Percentiles rank a stretch among this genome's conserved stretches.
Evolutionary conservation across 768 basidiomycete genomes (phyloP).

Genomic region (Leccinum disarticulatum): DNA sequence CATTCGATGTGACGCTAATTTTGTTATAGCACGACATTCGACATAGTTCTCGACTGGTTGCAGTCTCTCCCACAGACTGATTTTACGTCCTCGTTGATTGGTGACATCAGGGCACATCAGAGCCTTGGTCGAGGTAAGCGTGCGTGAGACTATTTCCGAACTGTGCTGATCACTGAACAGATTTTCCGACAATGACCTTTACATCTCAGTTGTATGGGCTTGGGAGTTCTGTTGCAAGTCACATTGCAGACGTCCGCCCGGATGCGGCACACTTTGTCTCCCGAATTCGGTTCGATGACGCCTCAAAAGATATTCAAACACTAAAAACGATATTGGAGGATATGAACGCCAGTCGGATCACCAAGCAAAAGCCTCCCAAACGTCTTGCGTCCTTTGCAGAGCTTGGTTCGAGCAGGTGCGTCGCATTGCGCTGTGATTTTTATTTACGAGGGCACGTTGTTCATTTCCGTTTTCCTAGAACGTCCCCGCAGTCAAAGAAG

Average conservation of each 20-base stretch:
- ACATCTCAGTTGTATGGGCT: conserved; percentile 49
- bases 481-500: conserved; percentile 38
- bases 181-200: conserved; percentile 43
- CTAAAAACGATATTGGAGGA: conserved; percentile 35
- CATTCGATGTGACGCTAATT: neutral
- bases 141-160: neutral
- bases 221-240: conserved; percentile 33
- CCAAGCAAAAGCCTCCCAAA: conserved; percentile 45
- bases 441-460: neutral
- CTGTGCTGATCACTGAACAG: conserved; percentile 15
- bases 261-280: conserved; percentile 12
- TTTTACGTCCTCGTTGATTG: conserved; percentile 13
- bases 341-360: conserved; percentile 39
- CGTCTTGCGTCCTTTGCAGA: conserved; percentile 46
- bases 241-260: conserved; percentile 9
- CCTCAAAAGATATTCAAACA: conserved; percentile 35
- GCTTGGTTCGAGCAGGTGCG: conserved; percentile 41
- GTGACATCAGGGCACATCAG: conserved; percentile 28
- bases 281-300: conserved; percentile 23
- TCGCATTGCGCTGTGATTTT: neutral
- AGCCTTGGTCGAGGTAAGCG: conserved; percentile 28
- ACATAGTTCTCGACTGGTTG: conserved; percentile 27
- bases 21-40: conserved; percentile 23
- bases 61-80: conserved; percentile 21
- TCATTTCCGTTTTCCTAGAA: conserved; percentile 18